These are phyloP conservation scores for Volvariella volvacea DNA, from an alignment of 1,284 basidiomycete species.

Conservation along the genomic window DNA sequence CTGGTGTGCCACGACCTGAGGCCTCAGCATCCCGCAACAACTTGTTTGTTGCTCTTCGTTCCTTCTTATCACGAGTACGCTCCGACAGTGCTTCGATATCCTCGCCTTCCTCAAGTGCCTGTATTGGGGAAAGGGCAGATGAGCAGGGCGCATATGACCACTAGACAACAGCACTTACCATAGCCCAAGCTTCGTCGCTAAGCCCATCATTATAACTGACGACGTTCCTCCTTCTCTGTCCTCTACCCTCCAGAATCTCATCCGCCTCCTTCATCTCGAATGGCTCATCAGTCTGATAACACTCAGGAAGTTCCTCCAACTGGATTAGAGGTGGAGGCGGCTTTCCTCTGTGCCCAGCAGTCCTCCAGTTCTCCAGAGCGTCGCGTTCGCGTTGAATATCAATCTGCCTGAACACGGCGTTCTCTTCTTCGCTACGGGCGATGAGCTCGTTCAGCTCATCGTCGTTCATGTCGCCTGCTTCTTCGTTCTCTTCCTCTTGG, in stretches of 20 bases:
- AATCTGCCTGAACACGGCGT: constrained; percentile 75
- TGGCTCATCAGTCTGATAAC: constrained; percentile 83
- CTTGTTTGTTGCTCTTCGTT: constrained; percentile 48
- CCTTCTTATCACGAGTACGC: constrained; percentile 54
- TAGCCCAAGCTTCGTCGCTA: constrained; percentile 90
- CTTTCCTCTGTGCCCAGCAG: constrained; percentile 72
- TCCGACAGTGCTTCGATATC: constrained; percentile 76
- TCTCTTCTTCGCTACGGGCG: constrained; percentile 81
- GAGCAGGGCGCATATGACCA: neutral
- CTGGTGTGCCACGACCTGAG: constrained; percentile 54
- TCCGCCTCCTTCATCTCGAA: constrained; percentile 66
- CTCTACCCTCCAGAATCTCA: constrained; percentile 73
- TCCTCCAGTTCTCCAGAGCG: constrained; percentile 67
- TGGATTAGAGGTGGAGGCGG: constrained; percentile 79
- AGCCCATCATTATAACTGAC: constrained; percentile 95
- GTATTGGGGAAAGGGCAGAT: neutral
- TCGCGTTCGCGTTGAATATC: constrained; percentile 79
- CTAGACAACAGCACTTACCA: constrained; percentile 37
- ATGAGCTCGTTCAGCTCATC: constrained; percentile 96
- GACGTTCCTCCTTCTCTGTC: constrained; percentile 76
- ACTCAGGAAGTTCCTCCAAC: constrained; percentile 87
- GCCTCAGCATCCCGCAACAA: constrained; percentile 44
- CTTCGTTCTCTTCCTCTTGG: constrained; percentile 89
- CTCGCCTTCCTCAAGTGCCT: constrained; percentile 85
- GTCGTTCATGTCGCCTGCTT: constrained; percentile 93